Evolutionary conservation across 164 flowering plant species (phyloP).

Genomic region (Aristolochia californica): DNA sequence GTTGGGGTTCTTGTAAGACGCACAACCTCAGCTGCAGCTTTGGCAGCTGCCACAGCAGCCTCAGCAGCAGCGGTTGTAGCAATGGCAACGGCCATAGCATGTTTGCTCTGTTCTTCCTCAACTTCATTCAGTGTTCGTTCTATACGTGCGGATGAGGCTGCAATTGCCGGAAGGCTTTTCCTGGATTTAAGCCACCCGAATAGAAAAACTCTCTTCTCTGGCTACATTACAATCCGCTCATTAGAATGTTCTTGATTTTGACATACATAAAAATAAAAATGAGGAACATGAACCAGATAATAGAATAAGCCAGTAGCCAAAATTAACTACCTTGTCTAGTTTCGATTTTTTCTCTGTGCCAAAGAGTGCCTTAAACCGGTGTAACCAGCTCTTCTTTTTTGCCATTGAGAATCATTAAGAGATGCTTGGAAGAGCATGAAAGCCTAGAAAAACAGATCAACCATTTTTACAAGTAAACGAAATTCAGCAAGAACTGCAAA

Average conservation of each 20-base stretch:
- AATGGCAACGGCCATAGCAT: conserved; percentile 57
- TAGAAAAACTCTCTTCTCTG: conserved; percentile 38
- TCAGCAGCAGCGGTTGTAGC: conserved; percentile 84
- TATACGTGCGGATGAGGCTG: conserved; percentile 18
- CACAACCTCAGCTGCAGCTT: conserved; percentile 71
- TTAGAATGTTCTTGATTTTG: neutral
- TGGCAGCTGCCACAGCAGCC: conserved; percentile 81
- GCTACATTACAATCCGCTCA: conserved; percentile 1
- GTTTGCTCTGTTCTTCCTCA: conserved; percentile 57
- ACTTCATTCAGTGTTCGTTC: conserved; percentile 34
- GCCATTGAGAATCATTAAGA: conserved; percentile 29
- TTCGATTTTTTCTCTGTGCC: conserved; percentile 28
- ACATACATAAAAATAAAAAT: too few relatives aligned
- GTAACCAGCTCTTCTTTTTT: conserved; percentile 50
- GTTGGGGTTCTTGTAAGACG: conserved; percentile 31
- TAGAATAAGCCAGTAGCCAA: neutral
- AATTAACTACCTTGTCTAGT: conserved; percentile 31
- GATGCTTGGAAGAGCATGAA: neutral
- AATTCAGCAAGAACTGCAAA: neutral
- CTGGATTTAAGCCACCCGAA: conserved; percentile 31
- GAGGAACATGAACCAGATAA: neutral
- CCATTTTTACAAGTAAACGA: neutral
- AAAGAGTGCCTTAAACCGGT: conserved; percentile 42
- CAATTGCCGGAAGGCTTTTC: conserved; percentile 16
- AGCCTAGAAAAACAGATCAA: neutral